Conservation (phyloP, 108 stramenopile genomes). For the Discostella stelligeroides region DNA sequence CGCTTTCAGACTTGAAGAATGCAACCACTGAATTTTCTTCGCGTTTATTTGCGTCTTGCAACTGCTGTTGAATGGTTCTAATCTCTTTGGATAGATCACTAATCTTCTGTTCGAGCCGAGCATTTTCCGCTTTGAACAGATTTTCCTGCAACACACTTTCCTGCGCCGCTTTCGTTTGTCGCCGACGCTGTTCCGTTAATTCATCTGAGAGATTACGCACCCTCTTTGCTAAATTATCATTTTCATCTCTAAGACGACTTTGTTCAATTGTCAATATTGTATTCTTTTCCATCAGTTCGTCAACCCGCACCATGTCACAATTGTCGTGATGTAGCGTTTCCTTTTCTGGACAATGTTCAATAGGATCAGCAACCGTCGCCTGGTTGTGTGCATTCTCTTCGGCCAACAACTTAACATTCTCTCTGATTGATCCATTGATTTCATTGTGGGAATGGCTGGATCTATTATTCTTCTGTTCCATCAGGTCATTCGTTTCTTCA, state of each 20-base stretch:
- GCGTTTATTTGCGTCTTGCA: background rate
- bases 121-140: constrained; percentile 15
- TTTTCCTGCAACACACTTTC: too few relatives aligned
- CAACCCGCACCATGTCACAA: background rate
- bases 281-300: constrained; percentile 8
- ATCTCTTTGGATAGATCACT: background rate
- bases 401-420: background rate
- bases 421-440: background rate
- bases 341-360: background rate
- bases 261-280: background rate
- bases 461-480: background rate
- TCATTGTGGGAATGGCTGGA: background rate
- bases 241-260: constrained; percentile 1
- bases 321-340: background rate
- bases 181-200: background rate
- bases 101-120: background rate
- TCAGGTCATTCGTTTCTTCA: constrained; percentile 7
- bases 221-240: background rate
- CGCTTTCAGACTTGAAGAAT: constrained; percentile 18
- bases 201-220: background rate
- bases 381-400: background rate
- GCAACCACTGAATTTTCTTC: too few relatives aligned
- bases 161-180: background rate
- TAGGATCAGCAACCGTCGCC: too few relatives aligned
- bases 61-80: background rate